Conservation (phyloP, 2,329 filamentous ascomycete genomes). For the Colletotrichum theobromicola region DNA sequence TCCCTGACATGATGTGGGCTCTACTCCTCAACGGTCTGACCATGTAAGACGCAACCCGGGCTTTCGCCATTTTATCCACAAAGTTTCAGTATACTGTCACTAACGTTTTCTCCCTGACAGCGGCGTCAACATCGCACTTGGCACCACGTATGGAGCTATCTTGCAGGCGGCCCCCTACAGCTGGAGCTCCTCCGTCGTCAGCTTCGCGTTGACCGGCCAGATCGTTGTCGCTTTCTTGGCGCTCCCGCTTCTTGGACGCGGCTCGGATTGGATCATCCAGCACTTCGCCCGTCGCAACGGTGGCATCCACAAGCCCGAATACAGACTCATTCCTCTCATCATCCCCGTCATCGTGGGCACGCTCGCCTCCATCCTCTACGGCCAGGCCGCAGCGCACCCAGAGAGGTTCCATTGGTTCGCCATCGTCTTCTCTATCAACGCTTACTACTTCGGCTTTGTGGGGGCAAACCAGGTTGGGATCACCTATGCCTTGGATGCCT, state of each 20-base stretch:
- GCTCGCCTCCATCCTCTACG: constrained; percentile 42
- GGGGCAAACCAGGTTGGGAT: constrained; percentile 49
- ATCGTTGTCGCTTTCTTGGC: constrained; percentile 41
- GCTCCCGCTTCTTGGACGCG: constrained; percentile 41
- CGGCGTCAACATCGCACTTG: constrained; percentile 47
- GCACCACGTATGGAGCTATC: constrained; percentile 43
- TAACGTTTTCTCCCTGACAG: constrained; percentile 34
- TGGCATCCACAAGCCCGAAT: constrained; percentile 47
- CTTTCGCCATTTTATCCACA: neutral
- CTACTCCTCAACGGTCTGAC: constrained; percentile 36
- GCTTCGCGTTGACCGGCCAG: constrained; percentile 44
- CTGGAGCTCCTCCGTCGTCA: constrained; percentile 37
- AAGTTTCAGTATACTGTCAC: constrained; percentile 10
- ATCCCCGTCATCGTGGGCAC: constrained; percentile 42
- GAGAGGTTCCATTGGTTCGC: constrained; percentile 38
- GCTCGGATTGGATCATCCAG: constrained; percentile 40
- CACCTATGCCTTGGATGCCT: constrained; percentile 49
- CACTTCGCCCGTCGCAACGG: constrained; percentile 37
- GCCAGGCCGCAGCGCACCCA: constrained; percentile 37
- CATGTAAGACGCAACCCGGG: neutral
- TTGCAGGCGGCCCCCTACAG: constrained; percentile 38
- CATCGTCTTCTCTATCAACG: constrained; percentile 30
- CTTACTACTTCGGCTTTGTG: constrained; percentile 41
- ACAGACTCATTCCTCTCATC: constrained; percentile 37
- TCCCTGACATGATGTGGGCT: constrained; percentile 47